Percentiles rank a stretch among this genome's conserved stretches.
Evolutionary conservation across 1,284 basidiomycete genomes (phyloP).

Genomic region (Ceratorhiza oryzae-sativae): DNA sequence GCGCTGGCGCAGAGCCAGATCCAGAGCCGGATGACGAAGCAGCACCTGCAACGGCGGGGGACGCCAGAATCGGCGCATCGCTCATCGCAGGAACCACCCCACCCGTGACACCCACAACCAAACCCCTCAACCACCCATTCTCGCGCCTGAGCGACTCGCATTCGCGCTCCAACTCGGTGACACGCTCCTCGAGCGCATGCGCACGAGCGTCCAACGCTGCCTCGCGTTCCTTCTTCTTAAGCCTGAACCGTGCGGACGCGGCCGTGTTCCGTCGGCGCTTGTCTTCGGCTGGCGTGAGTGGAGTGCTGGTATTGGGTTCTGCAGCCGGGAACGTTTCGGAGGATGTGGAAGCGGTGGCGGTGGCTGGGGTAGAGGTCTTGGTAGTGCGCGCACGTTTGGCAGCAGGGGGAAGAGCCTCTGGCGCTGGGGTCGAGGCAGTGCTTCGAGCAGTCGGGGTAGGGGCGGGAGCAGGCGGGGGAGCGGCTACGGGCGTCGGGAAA

Average conservation of each 20-base stretch:
- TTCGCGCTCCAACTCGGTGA: constrained; percentile 85
- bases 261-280: constrained; percentile 96
- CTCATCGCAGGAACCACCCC: constrained; percentile 49
- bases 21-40: constrained; percentile 1
- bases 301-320: constrained; percentile 33
- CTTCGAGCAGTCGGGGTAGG: constrained; percentile 44
- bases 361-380: constrained; percentile 45
- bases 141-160: constrained; percentile 90
- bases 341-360: constrained; percentile 46
- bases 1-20: neutral
- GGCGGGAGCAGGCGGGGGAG: constrained; percentile 39
- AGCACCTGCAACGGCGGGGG: neutral
- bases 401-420: constrained; percentile 55
- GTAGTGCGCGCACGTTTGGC: constrained; percentile 41
- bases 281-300: constrained; percentile 70
- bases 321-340: constrained; percentile 43
- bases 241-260: constrained; percentile 94
- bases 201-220: constrained; percentile 88
- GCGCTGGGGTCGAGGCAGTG: constrained; percentile 61
- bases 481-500: constrained; percentile 4
- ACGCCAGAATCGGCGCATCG: constrained; percentile 14
- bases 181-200: constrained; percentile 87
- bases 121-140: constrained; percentile 93
- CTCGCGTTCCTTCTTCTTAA: constrained; percentile 99
- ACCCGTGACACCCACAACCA: constrained; percentile 88